phyloP scores from a whole-genome alignment of 306 rosid genomes.

The Fragaria ananassa region DNA sequence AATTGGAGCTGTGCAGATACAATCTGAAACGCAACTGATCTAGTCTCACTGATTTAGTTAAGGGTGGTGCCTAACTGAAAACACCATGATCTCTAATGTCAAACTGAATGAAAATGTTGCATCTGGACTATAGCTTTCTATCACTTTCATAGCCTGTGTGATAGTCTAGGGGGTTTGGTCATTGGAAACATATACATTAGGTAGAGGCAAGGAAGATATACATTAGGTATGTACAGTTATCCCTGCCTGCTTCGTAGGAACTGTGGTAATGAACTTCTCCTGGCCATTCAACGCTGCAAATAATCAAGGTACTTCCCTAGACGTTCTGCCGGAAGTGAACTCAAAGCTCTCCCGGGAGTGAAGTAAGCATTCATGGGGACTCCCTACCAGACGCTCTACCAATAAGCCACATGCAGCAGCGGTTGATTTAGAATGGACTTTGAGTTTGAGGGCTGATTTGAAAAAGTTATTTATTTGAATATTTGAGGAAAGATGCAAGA shows the following conservation, averaged over 20 bases:
- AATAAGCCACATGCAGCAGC: too few relatives aligned
- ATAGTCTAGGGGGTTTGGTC: background rate
- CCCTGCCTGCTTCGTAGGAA: background rate
- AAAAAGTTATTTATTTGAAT: too few relatives aligned
- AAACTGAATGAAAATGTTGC: background rate
- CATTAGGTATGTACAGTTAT: background rate
- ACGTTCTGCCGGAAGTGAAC: slow-evolving; percentile 6
- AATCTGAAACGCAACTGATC: background rate
- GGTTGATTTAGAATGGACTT: too few relatives aligned
- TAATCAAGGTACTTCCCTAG: background rate
- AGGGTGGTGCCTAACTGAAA: too few relatives aligned
- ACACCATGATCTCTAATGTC: background rate
- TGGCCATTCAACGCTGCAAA: slow-evolving; percentile 20
- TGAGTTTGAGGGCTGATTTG: too few relatives aligned
- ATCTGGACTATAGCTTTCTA: background rate
- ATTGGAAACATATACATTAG: background rate
- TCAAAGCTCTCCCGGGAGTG: background rate
- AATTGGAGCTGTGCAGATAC: background rate
- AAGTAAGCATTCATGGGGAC: background rate
- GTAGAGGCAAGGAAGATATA: too few relatives aligned
- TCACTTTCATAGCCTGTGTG: background rate
- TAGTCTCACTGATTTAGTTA: background rate
- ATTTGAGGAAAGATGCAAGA: too few relatives aligned
- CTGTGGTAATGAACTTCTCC: slow-evolving; percentile 1
- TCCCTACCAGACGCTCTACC: too few relatives aligned